phyloP scores from a whole-genome alignment of 192 early-diverging fungal genomes.

The Entrophospora sp. region DNA sequence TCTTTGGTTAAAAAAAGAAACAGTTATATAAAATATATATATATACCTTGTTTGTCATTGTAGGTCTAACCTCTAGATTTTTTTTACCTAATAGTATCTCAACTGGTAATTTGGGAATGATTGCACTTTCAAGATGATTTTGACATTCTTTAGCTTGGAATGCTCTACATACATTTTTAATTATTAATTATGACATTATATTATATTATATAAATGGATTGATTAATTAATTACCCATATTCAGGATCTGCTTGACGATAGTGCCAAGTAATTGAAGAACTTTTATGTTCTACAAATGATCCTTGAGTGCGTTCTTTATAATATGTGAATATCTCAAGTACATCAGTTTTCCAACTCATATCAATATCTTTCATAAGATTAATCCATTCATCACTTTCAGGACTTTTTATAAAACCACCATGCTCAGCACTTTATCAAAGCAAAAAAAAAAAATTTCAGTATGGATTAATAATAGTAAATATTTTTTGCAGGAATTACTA shows the following conservation, averaged over 20 bases:
- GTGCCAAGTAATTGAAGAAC: conserved; percentile 93
- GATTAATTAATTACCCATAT: conserved; percentile 52
- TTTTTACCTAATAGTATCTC: conserved; percentile 95
- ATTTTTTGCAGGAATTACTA: too few relatives aligned
- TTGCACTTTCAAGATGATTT: conserved; percentile 86
- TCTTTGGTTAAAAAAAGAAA: not conserved
- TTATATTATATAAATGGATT: not conserved
- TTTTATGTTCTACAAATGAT: conserved; percentile 88
- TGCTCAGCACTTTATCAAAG: conserved; percentile 88
- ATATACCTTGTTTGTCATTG: conserved; percentile 72
- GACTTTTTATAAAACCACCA: conserved; percentile 86
- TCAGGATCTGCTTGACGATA: conserved; percentile 91
- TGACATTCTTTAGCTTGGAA: conserved; percentile 98
- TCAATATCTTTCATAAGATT: conserved; percentile 67
- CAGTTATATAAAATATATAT: too few relatives aligned
- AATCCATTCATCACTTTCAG: conserved; percentile 63
- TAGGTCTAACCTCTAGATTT: conserved; percentile 92
- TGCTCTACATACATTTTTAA: conserved; percentile 27
- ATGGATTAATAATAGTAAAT: too few relatives aligned
- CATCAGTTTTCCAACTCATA: conserved; percentile 91
- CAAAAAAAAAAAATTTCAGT: too few relatives aligned
- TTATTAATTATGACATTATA: not conserved
- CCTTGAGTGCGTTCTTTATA: conserved; percentile 92
- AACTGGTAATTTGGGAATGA: conserved; percentile 88
- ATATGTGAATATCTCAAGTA: conserved; percentile 86